These are phyloP conservation scores for Physcomitrium patens DNA, from an alignment of 225 moss, liverwort and hornwort genomes.

Conservation along the genomic window DNA sequence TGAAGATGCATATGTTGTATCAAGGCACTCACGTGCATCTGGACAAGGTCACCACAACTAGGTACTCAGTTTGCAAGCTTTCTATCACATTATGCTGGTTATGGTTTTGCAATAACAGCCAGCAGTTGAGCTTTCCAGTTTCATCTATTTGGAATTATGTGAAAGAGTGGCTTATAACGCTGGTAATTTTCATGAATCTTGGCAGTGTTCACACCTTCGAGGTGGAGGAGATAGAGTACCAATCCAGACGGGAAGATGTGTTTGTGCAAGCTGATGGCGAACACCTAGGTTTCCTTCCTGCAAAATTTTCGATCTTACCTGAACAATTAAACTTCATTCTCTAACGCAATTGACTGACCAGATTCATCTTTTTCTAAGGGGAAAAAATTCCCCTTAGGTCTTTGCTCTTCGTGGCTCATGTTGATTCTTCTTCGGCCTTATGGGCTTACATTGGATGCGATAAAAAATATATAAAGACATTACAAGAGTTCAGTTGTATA, in stretches of 20 bases:
- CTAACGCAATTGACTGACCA: not conserved
- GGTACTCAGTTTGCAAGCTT: conserved; percentile 34
- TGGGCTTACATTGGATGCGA: too few relatives aligned
- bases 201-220: conserved; percentile 64
- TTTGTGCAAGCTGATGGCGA: conserved; percentile 94
- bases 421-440: too few relatives aligned
- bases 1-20: conserved; percentile 82
- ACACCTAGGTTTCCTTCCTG: conserved; percentile 79
- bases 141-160: not conserved
- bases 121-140: not conserved
- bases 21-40: conserved; percentile 73
- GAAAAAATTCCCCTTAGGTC: not conserved
- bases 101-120: not conserved
- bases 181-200: conserved; percentile 10
- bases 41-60: conserved; percentile 60
- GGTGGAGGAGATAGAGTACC: conserved; percentile 62
- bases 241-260: conserved; percentile 40
- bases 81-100: not conserved
- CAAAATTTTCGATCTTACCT: conserved; percentile 75
- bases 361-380: not conserved
- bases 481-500: too few relatives aligned
- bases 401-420: too few relatives aligned
- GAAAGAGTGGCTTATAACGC: not conserved
- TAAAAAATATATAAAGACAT: too few relatives aligned
- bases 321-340: conserved; percentile 67